Base-by-base conservation (phyloP, 2,329 filamentous ascomycete genomes). In the Talaromyces funiculosus region DNA sequence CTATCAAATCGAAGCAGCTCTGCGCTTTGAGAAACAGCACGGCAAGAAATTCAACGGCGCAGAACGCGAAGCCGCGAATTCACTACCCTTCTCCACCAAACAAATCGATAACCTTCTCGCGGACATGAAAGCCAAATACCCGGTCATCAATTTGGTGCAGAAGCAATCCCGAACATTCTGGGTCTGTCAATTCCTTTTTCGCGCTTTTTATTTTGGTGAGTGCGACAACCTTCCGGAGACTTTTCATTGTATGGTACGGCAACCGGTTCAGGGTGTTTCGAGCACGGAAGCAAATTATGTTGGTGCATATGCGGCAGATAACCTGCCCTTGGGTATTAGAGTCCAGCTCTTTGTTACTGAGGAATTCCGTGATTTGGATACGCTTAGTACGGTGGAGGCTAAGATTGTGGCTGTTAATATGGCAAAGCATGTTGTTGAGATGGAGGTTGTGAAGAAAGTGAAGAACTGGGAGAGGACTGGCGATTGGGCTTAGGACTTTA, bases 1-100 rank as follows among this genome's bases (percentile, higher is more conserved):
- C 68, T 87, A 85, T 78, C 85, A 88, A 65, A 85, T 86, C 51
- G 84, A 87, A 73, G 81, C 84, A 6, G 84, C 82, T 1, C 66
- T 88, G 42, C 81, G 82, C 10, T 78, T 82, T 63, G 84, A 87
- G 71, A 77, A 80, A 10, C 67, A 72, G 31, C 75, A 76, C 4
- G 78, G 78, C 14, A 69, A 71, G 20, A 74, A 67, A n/a, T 72
- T 83, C 24, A 65, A 77, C 53, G 69, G 68, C 29, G 65, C 66
- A 5, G 60, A 66, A 3, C 68, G 70, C 51, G 60, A 65, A 51
- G 58, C 42, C 37, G 63, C 67, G 9, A 64, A 60, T 18, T 67
- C 69, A 60, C 73, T 86, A 4, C 82, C 84, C 2, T 86, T 85
- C 68, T 75, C 77, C 12, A 69, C 71, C 16, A 60, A 69, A 1